Base-by-base conservation (phyloP, 345 rosid genomes). In the Boechera divaricarpa region DNA sequence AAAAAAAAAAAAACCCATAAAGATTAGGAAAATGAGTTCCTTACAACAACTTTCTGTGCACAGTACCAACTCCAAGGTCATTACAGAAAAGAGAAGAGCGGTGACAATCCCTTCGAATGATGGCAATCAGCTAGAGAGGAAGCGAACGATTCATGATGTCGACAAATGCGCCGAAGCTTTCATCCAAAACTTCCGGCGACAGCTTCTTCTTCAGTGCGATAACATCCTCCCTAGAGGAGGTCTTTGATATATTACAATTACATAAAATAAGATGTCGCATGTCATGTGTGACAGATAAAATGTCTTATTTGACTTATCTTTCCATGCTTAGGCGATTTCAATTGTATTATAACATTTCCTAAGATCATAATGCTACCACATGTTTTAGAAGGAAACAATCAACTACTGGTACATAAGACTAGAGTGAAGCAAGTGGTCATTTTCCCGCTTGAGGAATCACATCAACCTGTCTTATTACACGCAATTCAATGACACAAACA, bases 81-180 rank as follows among this genome's bases (percentile, higher is more conserved):
- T 15, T 52, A 60, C 80, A 61, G 64, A 76, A 69, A 76, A 69
- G 63, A 76, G 69, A 69, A 51, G 69, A 60, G 52, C 54, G 13
- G 54, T 73, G 24, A 52, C 33, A 12, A 13, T 41, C 26, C 64
- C 49, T 44, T 41, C 69, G 10, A 61, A 24, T n/a, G 63, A 44
- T 5, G 45, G 51, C 32, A 49, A 21, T 54, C 36, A 55, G 54
- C 31, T 18, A 18, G 71, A 78, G 63, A 49, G 55, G 62, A 71
- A 72, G 47, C 12, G 56, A 2, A 48, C 15, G 16, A 51, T 59
- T 51, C 73, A 75, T 29, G 81, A 71, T 36, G 62, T 77, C 10
- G 81, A 77, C 53, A 71, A 64, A 72, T 35, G 67, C 47, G 81
- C 81, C 1, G 81, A 78, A 56, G 69, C 73, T 56, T 78, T 78